Percentiles rank a stretch among this genome's conserved stretches.
These are phyloP conservation scores for Raphanus raphanistrum DNA, from an alignment of 345 rosid species.

Conservation along the genomic window DNA sequence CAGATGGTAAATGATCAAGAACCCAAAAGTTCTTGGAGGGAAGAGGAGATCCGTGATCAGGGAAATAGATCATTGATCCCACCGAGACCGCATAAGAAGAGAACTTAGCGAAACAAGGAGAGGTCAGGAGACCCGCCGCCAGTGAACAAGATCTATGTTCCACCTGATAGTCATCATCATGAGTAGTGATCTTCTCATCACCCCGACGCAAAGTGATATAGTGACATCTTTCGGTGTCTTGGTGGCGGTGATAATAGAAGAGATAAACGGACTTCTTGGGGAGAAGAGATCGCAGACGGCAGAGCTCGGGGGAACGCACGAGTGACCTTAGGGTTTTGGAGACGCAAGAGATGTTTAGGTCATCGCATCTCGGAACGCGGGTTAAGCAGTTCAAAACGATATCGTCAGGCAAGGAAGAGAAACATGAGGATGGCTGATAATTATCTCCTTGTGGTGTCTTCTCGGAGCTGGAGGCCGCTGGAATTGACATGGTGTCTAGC, in stretches of 20 bases:
- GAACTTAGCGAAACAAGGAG: neutral
- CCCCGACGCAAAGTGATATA: neutral
- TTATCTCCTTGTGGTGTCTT: neutral
- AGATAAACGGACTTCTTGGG: neutral
- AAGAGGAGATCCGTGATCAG: neutral
- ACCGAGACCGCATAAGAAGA: neutral
- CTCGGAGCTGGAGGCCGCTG: neutral
- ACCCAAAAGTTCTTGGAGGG: neutral
- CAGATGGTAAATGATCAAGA: too few relatives aligned
- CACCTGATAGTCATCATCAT: neutral
- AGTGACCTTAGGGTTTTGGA: conserved; percentile 5
- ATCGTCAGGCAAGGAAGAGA: neutral
- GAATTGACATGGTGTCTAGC: neutral
- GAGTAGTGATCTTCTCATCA: neutral
- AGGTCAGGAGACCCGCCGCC: neutral
- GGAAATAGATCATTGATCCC: neutral
- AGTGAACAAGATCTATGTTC: neutral
- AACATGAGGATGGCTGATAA: neutral
- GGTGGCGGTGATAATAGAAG: neutral
- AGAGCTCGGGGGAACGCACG: neutral
- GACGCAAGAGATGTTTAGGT: neutral
- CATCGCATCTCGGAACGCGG: neutral
- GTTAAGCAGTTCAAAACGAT: neutral
- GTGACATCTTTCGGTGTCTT: neutral
- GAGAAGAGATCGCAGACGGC: neutral